Percentiles rank a stretch among this genome's conserved stretches.
These are phyloP conservation scores for Thraustotheca clavata DNA, from an alignment of 352 stramenopile genomes.

Conservation along the genomic window DNA sequence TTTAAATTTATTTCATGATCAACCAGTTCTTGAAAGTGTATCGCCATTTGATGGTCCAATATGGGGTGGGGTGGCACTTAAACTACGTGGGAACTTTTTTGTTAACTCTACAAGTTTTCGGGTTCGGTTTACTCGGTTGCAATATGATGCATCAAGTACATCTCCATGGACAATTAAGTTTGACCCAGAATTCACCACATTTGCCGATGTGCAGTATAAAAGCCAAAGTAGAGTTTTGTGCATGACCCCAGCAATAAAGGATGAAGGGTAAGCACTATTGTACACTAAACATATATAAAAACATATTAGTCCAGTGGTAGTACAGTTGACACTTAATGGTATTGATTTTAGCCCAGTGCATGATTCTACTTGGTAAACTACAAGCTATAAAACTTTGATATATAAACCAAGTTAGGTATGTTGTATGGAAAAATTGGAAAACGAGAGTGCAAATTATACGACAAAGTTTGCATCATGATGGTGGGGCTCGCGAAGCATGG, in stretches of 20 bases:
- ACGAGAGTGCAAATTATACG: constrained; percentile 26
- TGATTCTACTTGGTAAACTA: constrained; percentile 38
- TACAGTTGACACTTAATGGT: constrained; percentile 54
- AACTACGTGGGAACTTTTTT: constrained; percentile 52
- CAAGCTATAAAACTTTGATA: neutral
- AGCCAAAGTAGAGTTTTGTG: neutral
- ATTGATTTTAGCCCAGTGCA: constrained; percentile 52
- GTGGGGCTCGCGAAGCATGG: constrained; percentile 8
- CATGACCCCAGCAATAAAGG: neutral
- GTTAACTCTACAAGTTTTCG: constrained; percentile 50
- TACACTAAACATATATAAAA: constrained; percentile 25
- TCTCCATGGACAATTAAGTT: constrained; percentile 14
- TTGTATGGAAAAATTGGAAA: constrained; percentile 82
- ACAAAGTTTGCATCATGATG: constrained; percentile 20
- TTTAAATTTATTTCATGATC: constrained; percentile 43
- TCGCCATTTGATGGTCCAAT: constrained; percentile 65
- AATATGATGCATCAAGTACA: constrained; percentile 14
- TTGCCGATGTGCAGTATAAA: neutral
- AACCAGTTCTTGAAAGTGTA: constrained; percentile 33
- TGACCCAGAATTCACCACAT: neutral
- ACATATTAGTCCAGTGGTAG: constrained; percentile 37
- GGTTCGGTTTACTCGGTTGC: constrained; percentile 52
- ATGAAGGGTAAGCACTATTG: neutral
- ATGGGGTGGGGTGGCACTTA: constrained; percentile 53
- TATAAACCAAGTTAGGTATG: constrained; percentile 21